Evolutionary conservation across 768 basidiomycete species (phyloP), one percentile per base, ranked within the genome.

Genomic region (Collybia nuda): DNA sequence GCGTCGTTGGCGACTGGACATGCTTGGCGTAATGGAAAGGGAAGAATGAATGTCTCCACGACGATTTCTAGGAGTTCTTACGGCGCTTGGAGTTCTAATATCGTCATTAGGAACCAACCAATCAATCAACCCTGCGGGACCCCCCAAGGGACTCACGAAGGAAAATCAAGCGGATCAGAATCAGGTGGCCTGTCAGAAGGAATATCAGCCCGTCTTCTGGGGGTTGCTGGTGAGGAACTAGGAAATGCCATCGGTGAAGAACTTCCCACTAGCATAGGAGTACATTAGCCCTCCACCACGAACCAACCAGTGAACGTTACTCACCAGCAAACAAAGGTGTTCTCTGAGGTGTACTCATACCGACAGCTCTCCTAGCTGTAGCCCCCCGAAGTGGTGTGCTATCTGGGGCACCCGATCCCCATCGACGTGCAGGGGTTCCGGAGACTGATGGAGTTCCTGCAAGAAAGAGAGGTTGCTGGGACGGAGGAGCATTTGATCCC

Each of bases 41-140:
- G 90, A 87, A 5, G 93, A 93, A 63, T 95, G 93, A 35, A 97
- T 95, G 59, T 97, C 94, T 3, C 94, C 93, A 29, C 94, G 82
- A 28, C 85, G 78, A 57, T 88, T 88, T 62, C 78, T 82, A 12
- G 83, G 90, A 0, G 90, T 89, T 6, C 77, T 75, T 58, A 65
- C 67, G 24, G 64, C 62, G 4, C 70, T 63, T 14, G 84, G 84
- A 56, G 78, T 84, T 67, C 83, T 85, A 56, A 17, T 39, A 32
- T 35, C 7, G 11, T 1, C 6, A 42, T 32, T 43, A 17, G 24
- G 14, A 24, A 44, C n/a, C n/a, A n/a, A n/a, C n/a, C n/a, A n/a
- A n/a, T n/a, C n/a, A n/a, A n/a, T n/a, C n/a, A n/a, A n/a, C n/a
- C n/a, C n/a, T n/a, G n/a, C 18, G 18, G 35, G 21, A 15, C 12